phyloP scores from a whole-genome alignment of 345 rosid species.

The Lumnitzera racemosa region DNA sequence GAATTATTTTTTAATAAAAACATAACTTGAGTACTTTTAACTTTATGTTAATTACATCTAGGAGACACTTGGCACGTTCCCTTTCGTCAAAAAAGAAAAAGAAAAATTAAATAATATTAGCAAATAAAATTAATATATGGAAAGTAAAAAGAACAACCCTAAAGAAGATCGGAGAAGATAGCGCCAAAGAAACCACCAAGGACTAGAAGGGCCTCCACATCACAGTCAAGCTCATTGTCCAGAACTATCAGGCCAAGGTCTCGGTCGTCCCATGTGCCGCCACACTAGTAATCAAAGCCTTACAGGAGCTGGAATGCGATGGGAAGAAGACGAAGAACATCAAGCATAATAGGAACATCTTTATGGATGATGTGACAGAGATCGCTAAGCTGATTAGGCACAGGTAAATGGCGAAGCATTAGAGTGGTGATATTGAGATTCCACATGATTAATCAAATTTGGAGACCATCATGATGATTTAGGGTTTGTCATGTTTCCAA shows the following conservation, averaged over 20 bases:
- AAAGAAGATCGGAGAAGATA: conserved; percentile 73
- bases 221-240: conserved; percentile 72
- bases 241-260: conserved; percentile 78
- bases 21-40: too few species aligned
- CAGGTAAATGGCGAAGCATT: conserved; percentile 62
- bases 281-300: conserved; percentile 65
- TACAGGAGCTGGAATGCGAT: conserved; percentile 76
- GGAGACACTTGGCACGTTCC: too few species aligned
- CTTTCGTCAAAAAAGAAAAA: too few species aligned
- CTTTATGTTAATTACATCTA: too few species aligned
- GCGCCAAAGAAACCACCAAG: conserved; percentile 56
- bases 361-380: conserved; percentile 66
- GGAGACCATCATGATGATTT: too few species aligned
- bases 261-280: conserved; percentile 76
- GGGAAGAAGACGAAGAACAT: conserved; percentile 72
- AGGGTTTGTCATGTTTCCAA: too few species aligned
- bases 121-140: too few species aligned
- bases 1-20: too few species aligned
- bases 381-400: conserved; percentile 63
- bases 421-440: conserved; percentile 49
- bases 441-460: conserved; percentile 33
- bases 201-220: conserved; percentile 70
- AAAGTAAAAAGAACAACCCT: conserved; percentile 20
- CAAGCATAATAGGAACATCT: conserved; percentile 53
- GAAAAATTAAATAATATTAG: too few species aligned